These are phyloP conservation scores for Lavandula angustifolia DNA, from an alignment of 257 asterid species.

Conservation along the genomic window DNA sequence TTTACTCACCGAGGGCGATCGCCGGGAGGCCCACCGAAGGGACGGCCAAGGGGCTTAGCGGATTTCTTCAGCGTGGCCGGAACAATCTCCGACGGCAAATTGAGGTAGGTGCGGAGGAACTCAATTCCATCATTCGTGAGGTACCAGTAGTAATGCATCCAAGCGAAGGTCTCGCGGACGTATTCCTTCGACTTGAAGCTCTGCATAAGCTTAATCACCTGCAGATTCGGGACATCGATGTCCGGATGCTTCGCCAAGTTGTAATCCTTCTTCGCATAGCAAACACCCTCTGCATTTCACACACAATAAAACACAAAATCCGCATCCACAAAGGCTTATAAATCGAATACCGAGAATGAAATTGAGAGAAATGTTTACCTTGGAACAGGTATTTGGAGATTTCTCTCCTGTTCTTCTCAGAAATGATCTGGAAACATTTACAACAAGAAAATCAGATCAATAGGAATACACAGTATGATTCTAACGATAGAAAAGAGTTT, in stretches of 20 bases:
- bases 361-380: constrained; percentile 34
- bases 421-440: constrained; percentile 50
- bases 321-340: neutral
- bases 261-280: constrained; percentile 80
- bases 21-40: constrained; percentile 88
- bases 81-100: constrained; percentile 82
- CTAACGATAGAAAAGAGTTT: neutral
- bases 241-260: constrained; percentile 86
- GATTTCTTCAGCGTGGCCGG: constrained; percentile 91
- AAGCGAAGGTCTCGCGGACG: constrained; percentile 86
- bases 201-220: constrained; percentile 94
- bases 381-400: constrained; percentile 93
- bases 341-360: neutral
- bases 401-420: constrained; percentile 88
- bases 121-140: constrained; percentile 88
- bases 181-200: constrained; percentile 87
- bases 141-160: constrained; percentile 95
- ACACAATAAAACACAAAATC: neutral
- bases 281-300: constrained; percentile 71
- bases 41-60: constrained; percentile 87
- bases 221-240: constrained; percentile 88
- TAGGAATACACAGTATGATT: neutral
- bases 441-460: neutral
- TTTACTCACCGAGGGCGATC: constrained; percentile 81
- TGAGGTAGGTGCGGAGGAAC: constrained; percentile 76